Percentiles rank a stretch among this genome's conserved stretches.
Conservation (phyloP, 73 alveolate species). For the Paramecium sonneborni region DNA sequence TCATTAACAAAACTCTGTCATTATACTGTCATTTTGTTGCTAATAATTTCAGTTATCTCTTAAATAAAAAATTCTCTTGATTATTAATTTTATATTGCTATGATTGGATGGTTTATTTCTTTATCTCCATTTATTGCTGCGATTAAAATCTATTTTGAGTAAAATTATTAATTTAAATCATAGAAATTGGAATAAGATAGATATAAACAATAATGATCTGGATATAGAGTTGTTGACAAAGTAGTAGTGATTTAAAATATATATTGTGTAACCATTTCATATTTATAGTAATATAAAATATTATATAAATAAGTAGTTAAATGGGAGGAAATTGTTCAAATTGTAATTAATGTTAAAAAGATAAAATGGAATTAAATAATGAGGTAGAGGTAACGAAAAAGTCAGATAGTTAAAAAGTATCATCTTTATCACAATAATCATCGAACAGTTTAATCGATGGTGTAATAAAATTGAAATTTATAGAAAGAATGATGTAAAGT, state of each 20-base stretch:
- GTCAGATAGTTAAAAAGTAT: neutral
- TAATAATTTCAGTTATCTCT: neutral
- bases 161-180: neutral
- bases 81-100: neutral
- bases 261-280: too few relatives aligned
- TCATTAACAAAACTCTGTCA: neutral
- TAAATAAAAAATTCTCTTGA: neutral
- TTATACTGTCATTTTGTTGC: neutral
- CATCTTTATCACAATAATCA: neutral
- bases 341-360: constrained; percentile 4
- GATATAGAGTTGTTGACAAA: neutral
- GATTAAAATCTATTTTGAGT: neutral
- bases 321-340: constrained; percentile 5
- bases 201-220: neutral
- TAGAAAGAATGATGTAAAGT: neutral
- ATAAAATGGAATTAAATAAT: neutral
- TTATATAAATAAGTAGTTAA: neutral
- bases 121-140: constrained; percentile 25
- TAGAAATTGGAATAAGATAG: neutral
- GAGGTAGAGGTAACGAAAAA: neutral
- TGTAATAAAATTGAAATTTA: neutral
- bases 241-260: too few relatives aligned
- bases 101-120: constrained; percentile 39
- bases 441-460: neutral
- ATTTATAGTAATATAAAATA: too few relatives aligned